Evolutionary conservation across 768 basidiomycete species (phyloP), one percentile per base, ranked within the genome.

Genomic region (Lactarius hengduanensis): DNA sequence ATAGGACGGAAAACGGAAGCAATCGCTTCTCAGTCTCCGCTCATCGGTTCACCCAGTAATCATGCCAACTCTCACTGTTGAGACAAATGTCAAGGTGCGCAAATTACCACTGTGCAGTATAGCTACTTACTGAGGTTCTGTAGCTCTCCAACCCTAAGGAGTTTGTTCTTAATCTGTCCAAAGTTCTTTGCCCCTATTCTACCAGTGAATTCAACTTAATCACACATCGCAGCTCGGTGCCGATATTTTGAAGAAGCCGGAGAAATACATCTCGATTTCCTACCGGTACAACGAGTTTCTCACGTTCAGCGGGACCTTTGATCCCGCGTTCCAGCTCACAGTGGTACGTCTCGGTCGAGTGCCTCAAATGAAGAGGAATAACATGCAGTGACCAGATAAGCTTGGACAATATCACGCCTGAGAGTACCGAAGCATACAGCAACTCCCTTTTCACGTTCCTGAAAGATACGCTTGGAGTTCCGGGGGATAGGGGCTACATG

Each of bases 401-500:
- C 72, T 75, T 91, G 73, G 84, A 80, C 71, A 86, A 86, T 71
- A 76, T 86, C 64, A 81, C 76, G 54, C 77, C 80, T 0, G 73
- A 81, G 43, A 65, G 70, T 47, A 86, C 86, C 63, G 81, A 82
- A 64, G 66, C 65, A 45, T 89, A 86, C 75, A 85, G 86, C 74
- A 81, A 81, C 70, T 77, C 73, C 2, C 80, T 90, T 63, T 84
- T 84, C 60, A 72, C 76, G 11, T 88, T 81, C 74, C 81, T 90
- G 71, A 72, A 83, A 67, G 73, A 80, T 70, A 84, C 84, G 64
- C 76, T 91, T 2, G 82, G 81, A 7, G 74, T 83, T 20, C 74
- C 76, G 0, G 80, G 76, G 1, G 76, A 85, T 68, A 81, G 87
- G 57, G 87, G 86, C 58, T 89, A 89, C 71, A 84, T 90, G 85